Base-by-base conservation (phyloP, 495 filamentous ascomycete genomes). In the Aspergillus leporis region DNA sequence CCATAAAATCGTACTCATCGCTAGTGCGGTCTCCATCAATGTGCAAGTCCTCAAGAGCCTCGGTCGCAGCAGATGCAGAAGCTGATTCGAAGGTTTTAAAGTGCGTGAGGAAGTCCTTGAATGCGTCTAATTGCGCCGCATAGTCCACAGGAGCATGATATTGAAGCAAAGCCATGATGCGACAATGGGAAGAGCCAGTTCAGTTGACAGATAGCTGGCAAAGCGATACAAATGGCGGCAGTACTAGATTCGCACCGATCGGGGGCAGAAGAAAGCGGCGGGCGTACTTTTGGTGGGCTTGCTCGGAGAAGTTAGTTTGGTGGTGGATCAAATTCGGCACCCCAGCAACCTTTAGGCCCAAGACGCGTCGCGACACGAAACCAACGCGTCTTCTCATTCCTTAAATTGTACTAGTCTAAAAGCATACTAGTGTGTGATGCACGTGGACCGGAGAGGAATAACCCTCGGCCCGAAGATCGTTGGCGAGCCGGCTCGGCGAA, bases 1-100 rank as follows among this genome's bases (percentile, higher is more conserved):
- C 90, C 89, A 96, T 91, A 73, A 96, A 91, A 67, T 96, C 92
- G 67, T 97, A 93, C 65, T 96, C 92, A 68, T 97, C 92, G 74
- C 90, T 93, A n/a, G 88, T 82, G 63, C 87, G 86, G 76, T 93
- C 89, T 56, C 88, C 92, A 72, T 93, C 88, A 62, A 98, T 88
- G 70, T 90, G 87, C 66, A 98, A 81, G 52, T 90, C 87, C 59
- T 90, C 85, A 32, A 98, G 76, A 18, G 91, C 92, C 66, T 89
- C 83, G 51, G 83, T 80, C 53, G 87, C 85, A 58, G 90, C 81
- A 4, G 83, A 83, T 66, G 92, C 88, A 51, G 78, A 76, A 53
- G 87, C 77, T 8, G 90, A 87, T 32, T 90, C 84, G 16, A 85
- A 82, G 13, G 87, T 89, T 76, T 98, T 98, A 84, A 95, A 98